These are phyloP conservation scores for Amylocarpus encephaloides DNA, from an alignment of 2,329 filamentous ascomycete genomes.

Conservation along the genomic window DNA sequence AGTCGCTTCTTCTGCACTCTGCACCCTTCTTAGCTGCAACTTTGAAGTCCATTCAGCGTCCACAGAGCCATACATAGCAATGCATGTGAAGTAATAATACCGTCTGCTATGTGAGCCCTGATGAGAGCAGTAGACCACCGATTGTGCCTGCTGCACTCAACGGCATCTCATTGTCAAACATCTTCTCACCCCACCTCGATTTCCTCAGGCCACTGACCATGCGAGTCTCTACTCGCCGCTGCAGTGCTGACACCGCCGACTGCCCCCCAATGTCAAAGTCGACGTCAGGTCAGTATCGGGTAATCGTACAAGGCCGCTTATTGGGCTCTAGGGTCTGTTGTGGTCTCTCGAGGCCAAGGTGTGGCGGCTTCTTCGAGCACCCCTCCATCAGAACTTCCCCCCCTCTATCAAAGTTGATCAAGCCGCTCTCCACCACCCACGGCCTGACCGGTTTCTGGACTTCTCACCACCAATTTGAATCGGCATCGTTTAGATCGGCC, in stretches of 20 bases:
- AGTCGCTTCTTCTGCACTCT: background rate
- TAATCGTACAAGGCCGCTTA: background rate
- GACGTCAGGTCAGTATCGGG: slow-evolving; percentile 13
- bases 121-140: no score
- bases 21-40: background rate
- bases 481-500: background rate
- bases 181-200: background rate
- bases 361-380: background rate
- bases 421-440: background rate
- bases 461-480: background rate
- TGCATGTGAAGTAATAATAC: no score
- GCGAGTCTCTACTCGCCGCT: background rate
- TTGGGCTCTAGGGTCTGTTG: no score
- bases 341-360: no score
- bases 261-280: slow-evolving; percentile 11
- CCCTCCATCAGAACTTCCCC: background rate
- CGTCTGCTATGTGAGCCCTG: no score
- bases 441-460: background rate
- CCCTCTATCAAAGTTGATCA: background rate
- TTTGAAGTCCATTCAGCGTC: background rate
- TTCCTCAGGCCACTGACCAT: no score
- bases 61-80: background rate
- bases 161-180: background rate
- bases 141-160: background rate
- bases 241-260: background rate